Conservation (phyloP, 176 grass and related monocot genomes). For the Aegilops speltoides region DNA sequence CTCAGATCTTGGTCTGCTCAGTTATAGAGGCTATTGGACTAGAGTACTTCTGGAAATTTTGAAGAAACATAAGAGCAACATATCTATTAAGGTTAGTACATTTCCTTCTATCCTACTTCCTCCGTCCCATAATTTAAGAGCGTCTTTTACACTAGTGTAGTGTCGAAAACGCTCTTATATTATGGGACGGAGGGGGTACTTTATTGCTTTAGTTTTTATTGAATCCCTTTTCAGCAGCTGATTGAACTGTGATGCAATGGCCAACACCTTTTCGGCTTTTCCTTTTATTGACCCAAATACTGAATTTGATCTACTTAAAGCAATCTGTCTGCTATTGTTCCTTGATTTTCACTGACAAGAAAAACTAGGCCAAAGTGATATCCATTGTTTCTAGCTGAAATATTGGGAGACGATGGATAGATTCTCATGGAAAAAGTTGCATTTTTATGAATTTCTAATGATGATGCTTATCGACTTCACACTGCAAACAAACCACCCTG, state of each 20-base stretch:
- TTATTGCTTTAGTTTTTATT: not conserved
- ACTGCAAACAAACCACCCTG: not conserved
- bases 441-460: not conserved
- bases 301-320: not conserved
- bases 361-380: not conserved
- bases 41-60: conserved; percentile 94
- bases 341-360: not conserved
- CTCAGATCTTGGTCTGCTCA: conserved; percentile 93
- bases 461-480: not conserved
- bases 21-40: conserved; percentile 95
- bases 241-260: not conserved
- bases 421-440: not conserved
- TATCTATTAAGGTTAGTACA: conserved; percentile 89
- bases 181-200: too few species aligned
- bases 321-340: not conserved
- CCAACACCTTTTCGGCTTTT: not conserved
- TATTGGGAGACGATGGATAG: not conserved
- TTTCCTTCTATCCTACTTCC: not conserved
- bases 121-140: too few species aligned
- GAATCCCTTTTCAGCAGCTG: not conserved
- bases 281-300: not conserved
- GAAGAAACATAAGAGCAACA: conserved; percentile 98
- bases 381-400: not conserved
- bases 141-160: too few species aligned
- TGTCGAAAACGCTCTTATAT: too few species aligned